A percentile compares a stretch with the other conserved stretches of the same genome.
Conservation (phyloP, 768 basidiomycete genomes). For the Candolleomyces efflorescens region DNA sequence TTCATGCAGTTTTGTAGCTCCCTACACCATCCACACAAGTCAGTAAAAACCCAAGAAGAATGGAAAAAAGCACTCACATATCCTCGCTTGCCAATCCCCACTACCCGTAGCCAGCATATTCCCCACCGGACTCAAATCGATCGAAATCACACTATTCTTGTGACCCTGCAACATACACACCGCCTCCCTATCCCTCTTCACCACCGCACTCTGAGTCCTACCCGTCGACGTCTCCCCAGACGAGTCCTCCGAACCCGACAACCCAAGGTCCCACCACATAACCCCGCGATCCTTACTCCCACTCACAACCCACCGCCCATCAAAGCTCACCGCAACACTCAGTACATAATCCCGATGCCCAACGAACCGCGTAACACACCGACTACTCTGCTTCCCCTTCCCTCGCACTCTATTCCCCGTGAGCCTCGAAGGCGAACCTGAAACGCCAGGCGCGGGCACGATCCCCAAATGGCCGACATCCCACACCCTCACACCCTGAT, state of each 20-base stretch:
- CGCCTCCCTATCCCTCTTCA: slow-evolving; percentile 46
- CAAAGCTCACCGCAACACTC: slow-evolving; percentile 58
- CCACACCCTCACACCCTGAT: slow-evolving; percentile 82
- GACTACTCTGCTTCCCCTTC: slow-evolving; percentile 19
- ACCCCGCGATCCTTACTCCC: slow-evolving; percentile 78
- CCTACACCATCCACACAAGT: not conserved
- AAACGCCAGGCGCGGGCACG: slow-evolving; percentile 36
- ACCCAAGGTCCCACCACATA: slow-evolving; percentile 59
- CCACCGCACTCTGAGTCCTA: not conserved
- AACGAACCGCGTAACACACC: slow-evolving; percentile 71
- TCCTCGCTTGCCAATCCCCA: slow-evolving; percentile 31
- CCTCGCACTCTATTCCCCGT: not conserved
- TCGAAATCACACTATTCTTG: slow-evolving; percentile 28
- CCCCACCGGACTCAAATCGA: slow-evolving; percentile 30
- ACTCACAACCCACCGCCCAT: slow-evolving; percentile 80
- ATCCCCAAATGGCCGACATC: slow-evolving; percentile 74
- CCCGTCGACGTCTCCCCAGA: not conserved
- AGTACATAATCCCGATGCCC: slow-evolving; percentile 68
- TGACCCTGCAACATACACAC: slow-evolving; percentile 71
- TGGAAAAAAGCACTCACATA: slow-evolving; percentile 20
- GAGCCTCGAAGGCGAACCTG: not conserved
- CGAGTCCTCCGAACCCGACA: not conserved
- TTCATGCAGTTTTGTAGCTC: slow-evolving; percentile 9
- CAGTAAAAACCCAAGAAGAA: not conserved
- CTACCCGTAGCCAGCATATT: slow-evolving; percentile 29